Evolutionary conservation across 1,139 yeast species (phyloP).

Genomic region (Diutina neorugosa): DNA sequence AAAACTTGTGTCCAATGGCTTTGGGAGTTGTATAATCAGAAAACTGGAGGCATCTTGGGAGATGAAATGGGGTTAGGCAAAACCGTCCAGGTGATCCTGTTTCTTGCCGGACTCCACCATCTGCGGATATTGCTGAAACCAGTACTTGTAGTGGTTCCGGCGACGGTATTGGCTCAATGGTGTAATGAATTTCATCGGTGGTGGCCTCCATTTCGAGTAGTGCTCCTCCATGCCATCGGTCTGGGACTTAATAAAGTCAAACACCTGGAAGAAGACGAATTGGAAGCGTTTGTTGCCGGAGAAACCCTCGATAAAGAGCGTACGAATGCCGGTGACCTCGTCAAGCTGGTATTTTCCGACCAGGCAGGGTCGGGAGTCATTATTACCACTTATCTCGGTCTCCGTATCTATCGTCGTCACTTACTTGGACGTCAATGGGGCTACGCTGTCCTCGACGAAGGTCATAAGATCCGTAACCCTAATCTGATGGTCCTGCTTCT

Average conservation of each 20-base stretch:
- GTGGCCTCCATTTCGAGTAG: slow-evolving; percentile 94
- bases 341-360: slow-evolving; percentile 34
- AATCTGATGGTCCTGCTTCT: slow-evolving; percentile 79
- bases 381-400: slow-evolving; percentile 86
- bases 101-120: slow-evolving; percentile 81
- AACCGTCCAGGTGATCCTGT: slow-evolving; percentile 84
- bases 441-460: slow-evolving; percentile 86
- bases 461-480: slow-evolving; percentile 93
- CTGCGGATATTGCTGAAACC: slow-evolving; percentile 69
- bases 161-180: slow-evolving; percentile 95
- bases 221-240: slow-evolving; percentile 86
- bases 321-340: slow-evolving; percentile 28
- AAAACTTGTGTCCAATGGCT: slow-evolving; percentile 80
- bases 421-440: slow-evolving; percentile 75
- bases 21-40: slow-evolving; percentile 75
- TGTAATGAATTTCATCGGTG: slow-evolving; percentile 88
- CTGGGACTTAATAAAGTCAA: slow-evolving; percentile 56
- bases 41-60: slow-evolving; percentile 89
- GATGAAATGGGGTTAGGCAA: slow-evolving; percentile 98
- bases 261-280: slow-evolving; percentile 29
- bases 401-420: slow-evolving; percentile 61
- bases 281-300: slow-evolving; percentile 23
- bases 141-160: slow-evolving; percentile 83
- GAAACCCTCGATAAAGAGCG: neutral
- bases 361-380: slow-evolving; percentile 60